Percentiles rank a stretch among this genome's conserved stretches.
Conservation (phyloP, 1,139 yeast genomes). For the Sugiyamaella pinicola region DNA sequence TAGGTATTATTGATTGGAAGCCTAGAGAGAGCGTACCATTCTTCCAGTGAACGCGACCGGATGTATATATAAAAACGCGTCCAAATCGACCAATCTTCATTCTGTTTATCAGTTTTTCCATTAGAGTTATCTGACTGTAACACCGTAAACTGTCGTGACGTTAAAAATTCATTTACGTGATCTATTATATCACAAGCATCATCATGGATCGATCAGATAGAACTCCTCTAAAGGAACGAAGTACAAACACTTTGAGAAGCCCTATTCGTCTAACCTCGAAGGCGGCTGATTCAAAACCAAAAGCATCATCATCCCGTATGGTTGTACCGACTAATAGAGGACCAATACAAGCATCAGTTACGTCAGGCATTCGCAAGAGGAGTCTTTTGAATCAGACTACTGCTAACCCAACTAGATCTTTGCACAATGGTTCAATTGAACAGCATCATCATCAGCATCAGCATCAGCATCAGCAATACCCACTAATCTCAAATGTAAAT, state of each 20-base stretch:
- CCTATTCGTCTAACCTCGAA: constrained; percentile 11
- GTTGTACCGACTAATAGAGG: not conserved
- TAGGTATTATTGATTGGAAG: no score
- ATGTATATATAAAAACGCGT: no score
- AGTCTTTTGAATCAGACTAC: not conserved
- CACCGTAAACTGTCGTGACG: no score
- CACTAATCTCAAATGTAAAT: not conserved
- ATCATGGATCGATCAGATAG: constrained; percentile 18
- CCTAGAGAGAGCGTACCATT: no score
- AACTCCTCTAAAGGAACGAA: constrained; percentile 26
- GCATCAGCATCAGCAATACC: constrained; percentile 2
- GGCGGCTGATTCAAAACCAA: not conserved
- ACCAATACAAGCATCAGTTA: not conserved
- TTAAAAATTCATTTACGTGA: no score
- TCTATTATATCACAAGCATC: not conserved
- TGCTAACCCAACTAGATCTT: not conserved
- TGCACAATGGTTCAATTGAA: not conserved
- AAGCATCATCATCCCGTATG: not conserved
- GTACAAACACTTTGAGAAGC: constrained; percentile 21
- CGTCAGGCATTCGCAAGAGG: not conserved
- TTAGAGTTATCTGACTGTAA: not conserved
- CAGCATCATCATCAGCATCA: constrained; percentile 1
- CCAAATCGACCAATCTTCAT: no score
- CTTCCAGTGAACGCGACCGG: no score
- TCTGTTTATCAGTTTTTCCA: no score